Conservation (phyloP, 2,329 filamentous ascomycete species). For the Tolypocladium guangdongense region DNA sequence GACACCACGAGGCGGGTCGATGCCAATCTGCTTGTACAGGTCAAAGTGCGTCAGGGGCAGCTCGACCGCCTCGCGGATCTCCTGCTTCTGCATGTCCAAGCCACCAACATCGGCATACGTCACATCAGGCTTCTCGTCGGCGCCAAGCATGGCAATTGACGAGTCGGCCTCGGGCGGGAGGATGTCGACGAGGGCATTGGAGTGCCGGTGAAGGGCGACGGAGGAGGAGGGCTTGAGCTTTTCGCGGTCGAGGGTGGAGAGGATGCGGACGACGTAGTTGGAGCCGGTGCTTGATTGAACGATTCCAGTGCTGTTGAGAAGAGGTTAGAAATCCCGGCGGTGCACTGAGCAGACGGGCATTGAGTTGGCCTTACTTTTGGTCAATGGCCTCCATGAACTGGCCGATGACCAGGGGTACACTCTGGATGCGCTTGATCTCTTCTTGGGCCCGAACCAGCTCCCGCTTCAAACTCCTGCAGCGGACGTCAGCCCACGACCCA, state of each 20-base stretch:
- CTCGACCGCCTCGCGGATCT: slow-evolving; percentile 96
- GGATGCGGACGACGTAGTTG: slow-evolving; percentile 97
- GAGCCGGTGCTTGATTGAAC: slow-evolving; percentile 97
- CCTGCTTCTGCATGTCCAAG: slow-evolving; percentile 99
- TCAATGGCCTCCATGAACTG: slow-evolving; percentile 99
- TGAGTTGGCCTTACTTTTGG: slow-evolving; percentile 62
- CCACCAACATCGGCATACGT: slow-evolving; percentile 97
- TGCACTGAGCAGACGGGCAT: slow-evolving; percentile 1
- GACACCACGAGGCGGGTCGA: slow-evolving; percentile 93
- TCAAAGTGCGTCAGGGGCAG: slow-evolving; percentile 95
- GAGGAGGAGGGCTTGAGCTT: slow-evolving; percentile 96
- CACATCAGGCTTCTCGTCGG: slow-evolving; percentile 95
- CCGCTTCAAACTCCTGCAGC: slow-evolving; percentile 74
- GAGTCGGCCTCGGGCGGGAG: slow-evolving; percentile 97
- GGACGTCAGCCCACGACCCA: slow-evolving; percentile 2
- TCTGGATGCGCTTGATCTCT: slow-evolving; percentile 99
- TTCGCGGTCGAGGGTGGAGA: slow-evolving; percentile 96
- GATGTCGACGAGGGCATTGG: slow-evolving; percentile 96
- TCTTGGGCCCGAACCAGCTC: slow-evolving; percentile 96
- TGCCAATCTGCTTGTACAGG: slow-evolving; percentile 98
- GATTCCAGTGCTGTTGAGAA: slow-evolving; percentile 70
- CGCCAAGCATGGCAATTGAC: slow-evolving; percentile 94
- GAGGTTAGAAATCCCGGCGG: slow-evolving; percentile 1
- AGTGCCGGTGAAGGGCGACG: slow-evolving; percentile 94
- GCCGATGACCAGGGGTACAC: slow-evolving; percentile 92